Base-by-base conservation (phyloP, 129 eudicot species). In the Flaveria sonorensis region DNA sequence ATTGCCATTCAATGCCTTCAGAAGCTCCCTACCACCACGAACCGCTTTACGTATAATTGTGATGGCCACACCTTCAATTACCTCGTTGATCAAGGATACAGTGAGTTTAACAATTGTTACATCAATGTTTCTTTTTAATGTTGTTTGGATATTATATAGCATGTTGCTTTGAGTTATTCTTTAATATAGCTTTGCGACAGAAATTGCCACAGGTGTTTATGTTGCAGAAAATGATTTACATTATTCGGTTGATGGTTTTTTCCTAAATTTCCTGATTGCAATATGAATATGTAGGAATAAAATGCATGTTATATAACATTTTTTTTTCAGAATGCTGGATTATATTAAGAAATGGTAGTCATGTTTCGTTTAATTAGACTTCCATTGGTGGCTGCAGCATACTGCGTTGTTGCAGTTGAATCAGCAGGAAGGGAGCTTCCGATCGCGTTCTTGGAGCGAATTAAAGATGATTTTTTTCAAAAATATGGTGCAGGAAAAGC, bases 391-490 rank as follows among this genome's bases (percentile, higher is more conserved):
- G 51, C 3, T 80, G 83, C 83, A 90, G 96, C 92, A 30, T 90
- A 88, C 62, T 90, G 96, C 60, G 85, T 90, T 76, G 96, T 90
- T 75, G 96, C 96, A 23, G 92, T 86, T 70, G 96, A 87, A 73
- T 87, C 90, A 48, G 90, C 86, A 1, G 92, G 96, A 77, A 84
- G 96, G 67, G 92, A 90, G 77, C 79, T 90, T 67, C 96, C 96
- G 6, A 86, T 90, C 55, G 96, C 89, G 19, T 87, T 87, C 81
- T 78, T 90, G 86, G 96, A 90, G 73, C 96, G 92, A 18, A 48
- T 90, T 59, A 90, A 88, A 86, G 92, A 90, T 59, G 96, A 90
- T 60, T 90, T 90, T 72, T 79, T 83, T 61, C 71, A 90, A 30
- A 90, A 63, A 73, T 90, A 90, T 72, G 89, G 90, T 12, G 87